These are phyloP conservation scores for Mortierella claussenii DNA, from an alignment of 192 early-diverging fungal genomes.

Conservation along the genomic window DNA sequence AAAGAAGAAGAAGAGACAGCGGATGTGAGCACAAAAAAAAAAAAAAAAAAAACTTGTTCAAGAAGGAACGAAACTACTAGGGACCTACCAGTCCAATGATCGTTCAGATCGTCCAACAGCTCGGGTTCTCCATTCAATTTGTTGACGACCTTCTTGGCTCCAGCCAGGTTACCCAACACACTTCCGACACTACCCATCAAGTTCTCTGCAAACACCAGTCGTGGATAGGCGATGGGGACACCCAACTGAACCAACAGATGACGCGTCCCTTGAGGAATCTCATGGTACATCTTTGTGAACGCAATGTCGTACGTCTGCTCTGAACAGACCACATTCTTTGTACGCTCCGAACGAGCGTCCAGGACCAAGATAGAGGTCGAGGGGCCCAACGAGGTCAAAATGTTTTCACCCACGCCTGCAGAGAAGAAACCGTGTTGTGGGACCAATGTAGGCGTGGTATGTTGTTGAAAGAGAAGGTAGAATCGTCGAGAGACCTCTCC, in stretches of 20 bases:
- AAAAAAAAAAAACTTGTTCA: not conserved
- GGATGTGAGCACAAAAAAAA: no score
- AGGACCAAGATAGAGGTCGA: constrained; percentile 70
- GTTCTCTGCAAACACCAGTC: constrained; percentile 75
- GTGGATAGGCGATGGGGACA: constrained; percentile 83
- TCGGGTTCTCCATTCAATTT: constrained; percentile 84
- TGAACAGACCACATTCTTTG: constrained; percentile 68
- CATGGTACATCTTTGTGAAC: constrained; percentile 66
- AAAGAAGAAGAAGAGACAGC: constrained; percentile 1
- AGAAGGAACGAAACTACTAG: not conserved
- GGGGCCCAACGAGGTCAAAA: constrained; percentile 77
- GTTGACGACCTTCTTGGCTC: constrained; percentile 64
- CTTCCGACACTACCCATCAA: constrained; percentile 70
- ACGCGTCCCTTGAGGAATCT: constrained; percentile 64
- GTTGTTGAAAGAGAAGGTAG: constrained; percentile 88
- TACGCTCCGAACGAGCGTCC: constrained; percentile 83
- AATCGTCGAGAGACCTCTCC: constrained; percentile 74
- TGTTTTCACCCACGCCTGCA: constrained; percentile 61
- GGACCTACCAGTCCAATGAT: constrained; percentile 61
- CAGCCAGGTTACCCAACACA: constrained; percentile 64
- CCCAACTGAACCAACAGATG: constrained; percentile 80
- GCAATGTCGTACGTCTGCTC: constrained; percentile 70
- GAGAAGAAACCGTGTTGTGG: constrained; percentile 70
- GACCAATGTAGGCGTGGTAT: constrained; percentile 70
- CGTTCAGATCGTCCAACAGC: constrained; percentile 87